Base-by-base conservation (phyloP, 306 rosid genomes). In the Styphnolobium japonicum region DNA sequence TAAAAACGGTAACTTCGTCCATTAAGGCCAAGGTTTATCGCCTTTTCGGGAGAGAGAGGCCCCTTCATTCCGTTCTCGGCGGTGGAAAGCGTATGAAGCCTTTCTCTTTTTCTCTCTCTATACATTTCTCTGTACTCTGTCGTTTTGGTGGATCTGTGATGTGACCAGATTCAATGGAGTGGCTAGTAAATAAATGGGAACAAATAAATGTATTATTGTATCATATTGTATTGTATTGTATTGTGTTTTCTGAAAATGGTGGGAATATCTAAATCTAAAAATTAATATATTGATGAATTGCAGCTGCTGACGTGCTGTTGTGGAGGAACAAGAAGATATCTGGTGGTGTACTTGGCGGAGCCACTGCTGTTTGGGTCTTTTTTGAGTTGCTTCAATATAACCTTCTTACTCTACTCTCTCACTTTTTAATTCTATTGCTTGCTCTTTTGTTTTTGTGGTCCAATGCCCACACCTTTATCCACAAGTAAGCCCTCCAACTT, bases 301-400 rank as follows among this genome's bases (percentile, higher is more conserved):
- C 93, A 95, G 99, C 97, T 84, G 97, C 99, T 60, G 96, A 95
- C 43, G 87, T 95, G 77, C 78, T 95, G 0, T 80, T 93, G 80
- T 93, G 99, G 99, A 90, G 90, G 88, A 90, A 91, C 88, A 95
- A 91, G 87, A 95, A 95, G 88, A n/a, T 88, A 61, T 93, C 99
- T 16, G 98, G 81, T 7, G 60, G 97, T 65, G 89, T 87, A 72
- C 94, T 95, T 9, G 86, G 79, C 6, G 91, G 82, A 77, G 98
- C 88, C 60, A 95, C 99, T 7, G 87, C 77, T 7, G 60, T 84
- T 66, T 95, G 93, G 94, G 70, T 93, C 66, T 83, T 95, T 57
- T 95, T 95, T 76, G 98, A 95, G 72, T 79, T 93, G 90, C 86
- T 95, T 7, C 87, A 95, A 67, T 95, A 93, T 68, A 94, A 95